Conservation (phyloP, 2,329 filamentous ascomycete genomes). For the Pseudogymnoascus verrucosus region DNA sequence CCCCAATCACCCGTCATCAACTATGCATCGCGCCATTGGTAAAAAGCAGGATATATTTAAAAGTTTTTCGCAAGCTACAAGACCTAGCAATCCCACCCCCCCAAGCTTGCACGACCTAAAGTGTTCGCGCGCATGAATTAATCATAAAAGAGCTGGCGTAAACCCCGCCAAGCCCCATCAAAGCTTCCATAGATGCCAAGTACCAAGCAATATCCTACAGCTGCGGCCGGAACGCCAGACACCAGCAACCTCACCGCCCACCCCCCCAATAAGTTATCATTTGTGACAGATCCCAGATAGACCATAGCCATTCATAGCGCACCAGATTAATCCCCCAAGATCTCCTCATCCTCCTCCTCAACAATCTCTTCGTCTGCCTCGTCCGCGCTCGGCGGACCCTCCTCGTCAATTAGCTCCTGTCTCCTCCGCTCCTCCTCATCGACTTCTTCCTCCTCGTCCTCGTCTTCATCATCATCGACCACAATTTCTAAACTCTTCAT, state of each 20-base stretch:
- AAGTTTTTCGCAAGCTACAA: background rate
- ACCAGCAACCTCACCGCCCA: slow-evolving; percentile 1
- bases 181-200: background rate
- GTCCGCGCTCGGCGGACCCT: slow-evolving; percentile 39
- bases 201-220: slow-evolving; percentile 2
- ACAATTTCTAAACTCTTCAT: slow-evolving; percentile 22
- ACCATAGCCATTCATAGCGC: background rate
- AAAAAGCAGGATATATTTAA: slow-evolving; percentile 1
- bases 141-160: background rate
- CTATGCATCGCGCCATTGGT: background rate
- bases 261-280: background rate
- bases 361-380: slow-evolving; percentile 51
- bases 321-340: slow-evolving; percentile 1
- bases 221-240: slow-evolving; percentile 2
- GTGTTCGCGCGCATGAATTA: background rate
- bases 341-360: slow-evolving; percentile 36
- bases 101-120: background rate
- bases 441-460: slow-evolving; percentile 18
- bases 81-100: background rate
- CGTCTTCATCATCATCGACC: slow-evolving; percentile 25
- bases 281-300: background rate
- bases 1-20: background rate
- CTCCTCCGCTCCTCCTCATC: slow-evolving; percentile 28
- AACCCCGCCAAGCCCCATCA: slow-evolving; percentile 3
- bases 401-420: slow-evolving; percentile 31